Evolutionary conservation across 2,329 filamentous ascomycete genomes (phyloP).

Genomic region (Madurella mycetomatis): DNA sequence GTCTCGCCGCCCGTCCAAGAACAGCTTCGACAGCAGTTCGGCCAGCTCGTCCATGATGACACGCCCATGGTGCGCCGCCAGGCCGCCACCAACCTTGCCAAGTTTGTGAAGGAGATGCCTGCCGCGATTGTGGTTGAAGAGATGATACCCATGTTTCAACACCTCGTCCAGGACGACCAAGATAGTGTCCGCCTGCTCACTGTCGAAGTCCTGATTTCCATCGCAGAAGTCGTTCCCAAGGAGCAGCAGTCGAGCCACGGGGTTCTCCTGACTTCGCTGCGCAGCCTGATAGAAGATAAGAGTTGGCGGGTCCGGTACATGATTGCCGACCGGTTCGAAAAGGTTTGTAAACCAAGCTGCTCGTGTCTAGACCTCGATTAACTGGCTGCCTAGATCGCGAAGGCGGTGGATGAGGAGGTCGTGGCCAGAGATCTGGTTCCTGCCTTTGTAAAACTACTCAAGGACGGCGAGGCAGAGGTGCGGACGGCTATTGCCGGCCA

Average conservation of each 20-base stretch:
- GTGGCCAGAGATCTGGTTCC: conserved; percentile 90
- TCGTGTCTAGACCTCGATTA: conserved; percentile 13
- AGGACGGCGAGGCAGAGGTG: conserved; percentile 96
- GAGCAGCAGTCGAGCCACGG: conserved; percentile 97
- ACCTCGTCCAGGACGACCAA: conserved; percentile 93
- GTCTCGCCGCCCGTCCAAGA: conserved; percentile 85
- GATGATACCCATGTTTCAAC: conserved; percentile 98
- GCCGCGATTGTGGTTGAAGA: conserved; percentile 89
- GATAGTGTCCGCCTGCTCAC: conserved; percentile 95
- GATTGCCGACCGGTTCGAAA: conserved; percentile 98
- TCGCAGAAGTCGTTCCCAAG: conserved; percentile 95
- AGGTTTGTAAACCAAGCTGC: conserved; percentile 51
- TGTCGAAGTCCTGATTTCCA: conserved; percentile 92
- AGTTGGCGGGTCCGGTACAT: conserved; percentile 99
- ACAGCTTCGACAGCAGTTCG: conserved; percentile 85
- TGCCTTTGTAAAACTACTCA: conserved; percentile 93
- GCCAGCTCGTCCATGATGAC: conserved; percentile 91
- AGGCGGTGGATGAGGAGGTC: conserved; percentile 96
- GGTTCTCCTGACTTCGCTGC: conserved; percentile 81
- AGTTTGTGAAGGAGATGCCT: conserved; percentile 97
- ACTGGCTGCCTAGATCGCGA: conserved; percentile 67
- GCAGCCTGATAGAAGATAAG: conserved; percentile 96
- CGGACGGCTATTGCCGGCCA: conserved; percentile 95
- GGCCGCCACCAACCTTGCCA: conserved; percentile 91
- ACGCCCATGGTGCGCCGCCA: conserved; percentile 98